A percentile compares a stretch with the other conserved stretches of the same genome.
These are phyloP conservation scores for Verticillium longisporum DNA, from an alignment of 2,329 filamentous ascomycete species.

Conservation along the genomic window DNA sequence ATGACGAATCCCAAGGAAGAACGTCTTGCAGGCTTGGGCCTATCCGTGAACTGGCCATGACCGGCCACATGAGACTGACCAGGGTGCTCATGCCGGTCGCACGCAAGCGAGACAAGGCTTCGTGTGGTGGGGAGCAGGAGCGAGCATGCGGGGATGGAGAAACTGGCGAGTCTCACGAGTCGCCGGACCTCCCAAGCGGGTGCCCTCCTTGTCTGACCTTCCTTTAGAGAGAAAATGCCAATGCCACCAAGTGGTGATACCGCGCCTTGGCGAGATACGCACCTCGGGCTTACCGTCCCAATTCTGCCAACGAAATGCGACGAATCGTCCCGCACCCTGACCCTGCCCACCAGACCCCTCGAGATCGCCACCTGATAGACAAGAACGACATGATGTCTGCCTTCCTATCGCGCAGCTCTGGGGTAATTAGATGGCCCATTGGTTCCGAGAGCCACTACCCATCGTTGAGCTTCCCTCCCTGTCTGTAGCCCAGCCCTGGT, in stretches of 20 bases:
- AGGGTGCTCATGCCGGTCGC: not conserved
- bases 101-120: not conserved
- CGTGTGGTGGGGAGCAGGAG: not conserved
- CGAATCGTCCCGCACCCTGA: not conserved
- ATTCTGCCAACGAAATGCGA: not conserved
- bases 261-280: constrained; percentile 5
- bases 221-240: constrained; percentile 1
- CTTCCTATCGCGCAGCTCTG: not conserved
- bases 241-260: constrained; percentile 3
- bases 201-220: not conserved
- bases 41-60: not conserved
- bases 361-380: constrained; percentile 4
- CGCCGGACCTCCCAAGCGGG: not conserved
- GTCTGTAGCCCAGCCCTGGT: not conserved
- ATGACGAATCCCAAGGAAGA: not conserved
- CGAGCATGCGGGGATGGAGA: constrained; percentile 1
- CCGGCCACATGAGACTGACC: not conserved
- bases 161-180: not conserved
- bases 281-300: constrained; percentile 1
- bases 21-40: not conserved
- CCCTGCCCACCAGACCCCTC: not conserved
- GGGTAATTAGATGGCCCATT: not conserved
- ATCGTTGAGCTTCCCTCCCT: not conserved
- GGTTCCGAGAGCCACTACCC: not conserved
- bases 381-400: not conserved